Evolutionary conservation across 2,329 filamentous ascomycete species (phyloP).

Genomic region (Fusarium citri): DNA sequence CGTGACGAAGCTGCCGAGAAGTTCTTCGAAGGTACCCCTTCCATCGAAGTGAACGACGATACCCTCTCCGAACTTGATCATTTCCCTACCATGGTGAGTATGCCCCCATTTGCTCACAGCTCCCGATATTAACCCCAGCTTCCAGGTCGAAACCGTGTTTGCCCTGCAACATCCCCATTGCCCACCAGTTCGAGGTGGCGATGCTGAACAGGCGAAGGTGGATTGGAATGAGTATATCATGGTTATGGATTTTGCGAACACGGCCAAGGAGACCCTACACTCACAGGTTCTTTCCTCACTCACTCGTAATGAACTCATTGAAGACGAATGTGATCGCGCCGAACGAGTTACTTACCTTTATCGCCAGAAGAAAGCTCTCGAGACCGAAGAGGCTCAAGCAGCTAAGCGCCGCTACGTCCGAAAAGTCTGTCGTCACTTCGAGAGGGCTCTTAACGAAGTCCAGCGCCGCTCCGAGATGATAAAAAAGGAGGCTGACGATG

Average conservation of each 20-base stretch:
- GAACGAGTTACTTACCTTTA: not conserved
- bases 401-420: not conserved
- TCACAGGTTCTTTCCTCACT: not conserved
- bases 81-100: conserved; percentile 2
- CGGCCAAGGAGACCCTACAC: not conserved
- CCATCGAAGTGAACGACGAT: not conserved
- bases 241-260: not conserved
- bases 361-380: not conserved
- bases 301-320: conserved; percentile 4
- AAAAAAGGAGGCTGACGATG: conserved; percentile 3
- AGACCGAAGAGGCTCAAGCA: not conserved
- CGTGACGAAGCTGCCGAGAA: not conserved
- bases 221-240: not conserved
- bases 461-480: not conserved
- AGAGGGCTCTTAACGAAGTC: not conserved
- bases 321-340: conserved; percentile 6
- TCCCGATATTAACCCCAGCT: not conserved
- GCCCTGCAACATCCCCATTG: conserved; percentile 1
- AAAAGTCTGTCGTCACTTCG: conserved; percentile 9
- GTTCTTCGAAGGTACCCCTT: not conserved
- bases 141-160: not conserved
- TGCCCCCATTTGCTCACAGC: not conserved
- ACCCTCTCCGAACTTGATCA: not conserved
- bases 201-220: not conserved
- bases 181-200: not conserved